Base-by-base conservation (phyloP, 345 rosid genomes). In the Odontarrhena argentea region DNA sequence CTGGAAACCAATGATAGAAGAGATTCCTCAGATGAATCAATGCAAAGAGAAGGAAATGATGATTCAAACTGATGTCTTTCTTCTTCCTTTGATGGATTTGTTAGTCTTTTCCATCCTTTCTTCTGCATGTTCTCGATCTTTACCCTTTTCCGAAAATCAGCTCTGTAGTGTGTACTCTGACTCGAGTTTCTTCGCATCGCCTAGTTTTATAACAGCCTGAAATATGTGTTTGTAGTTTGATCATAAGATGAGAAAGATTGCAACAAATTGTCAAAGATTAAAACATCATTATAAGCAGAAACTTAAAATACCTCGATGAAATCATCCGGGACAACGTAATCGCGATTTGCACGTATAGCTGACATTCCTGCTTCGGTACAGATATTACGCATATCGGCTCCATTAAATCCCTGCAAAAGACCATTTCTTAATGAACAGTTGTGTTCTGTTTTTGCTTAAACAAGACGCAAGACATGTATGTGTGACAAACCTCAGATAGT, bases 1-100 rank as follows among this genome's bases (percentile, higher is more conserved):
- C 1, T 92, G 97, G 97, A 92, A 92, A 78, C 98, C 97, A 0
- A 90, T 93, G 99, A 87, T 88, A 35, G 91, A 93, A 81, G 96
- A 93, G 88, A 86, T 5, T 86, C 87, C n/a, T 79, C 84, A 7
- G 84, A 86, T 63, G 94, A 88, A 63, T 86, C 85, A 13, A 67
- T 70, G 62, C 68, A 82, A 13, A 76, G 75, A 65, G 84, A 84
- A 47, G 82, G 70, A 34, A 63, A 37, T 76, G 87, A 86, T 34
- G 88, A 84, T 67, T 83, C 80, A 84, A 65, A 60, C 49, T 73
- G 42, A 72, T 54, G 12, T 22, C 12, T 7, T 47, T 15, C 57
- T 50, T 38, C 9, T 3, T 55, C 60, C 26, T 30, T 15, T 65
- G 43, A 42, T 28, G 43, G 30, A 47, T 55, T 52, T 12, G 14